A percentile compares a stretch with the other conserved stretches of the same genome.
Evolutionary conservation across 495 filamentous ascomycete species (phyloP).

Genomic region (Elasticomyces elasticus): DNA sequence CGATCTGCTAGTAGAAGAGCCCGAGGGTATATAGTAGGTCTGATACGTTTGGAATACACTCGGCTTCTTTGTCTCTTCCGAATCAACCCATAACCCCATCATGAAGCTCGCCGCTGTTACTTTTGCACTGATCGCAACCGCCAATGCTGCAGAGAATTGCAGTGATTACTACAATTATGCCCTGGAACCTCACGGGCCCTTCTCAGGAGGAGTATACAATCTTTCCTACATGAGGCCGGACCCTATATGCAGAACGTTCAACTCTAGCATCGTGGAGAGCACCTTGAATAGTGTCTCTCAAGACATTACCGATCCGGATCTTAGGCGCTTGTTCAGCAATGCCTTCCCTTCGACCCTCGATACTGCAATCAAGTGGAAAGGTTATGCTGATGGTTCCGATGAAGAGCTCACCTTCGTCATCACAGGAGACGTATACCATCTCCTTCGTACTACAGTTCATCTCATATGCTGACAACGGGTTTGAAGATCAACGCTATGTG

Average conservation of each 20-base stretch:
- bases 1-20: too few relatives aligned
- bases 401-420: conserved; percentile 57
- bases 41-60: too few relatives aligned
- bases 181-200: conserved; percentile 26
- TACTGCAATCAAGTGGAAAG: conserved; percentile 57
- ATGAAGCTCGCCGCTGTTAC: neutral
- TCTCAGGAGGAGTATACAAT: conserved; percentile 34
- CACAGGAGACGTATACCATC: conserved; percentile 34
- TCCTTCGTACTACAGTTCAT: neutral
- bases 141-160: neutral
- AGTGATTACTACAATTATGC: conserved; percentile 24
- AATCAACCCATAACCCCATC: neutral
- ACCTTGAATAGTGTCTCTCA: conserved; percentile 39
- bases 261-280: conserved; percentile 44
- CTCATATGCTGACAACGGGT: neutral
- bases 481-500: conserved; percentile 56
- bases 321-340: conserved; percentile 55
- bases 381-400: conserved; percentile 45
- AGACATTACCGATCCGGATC: conserved; percentile 52
- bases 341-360: conserved; percentile 58
- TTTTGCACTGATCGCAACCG: neutral
- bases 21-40: too few relatives aligned
- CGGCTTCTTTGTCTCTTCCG: too few relatives aligned
- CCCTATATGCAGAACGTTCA: conserved; percentile 52
- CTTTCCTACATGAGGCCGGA: conserved; percentile 50